phyloP scores from a whole-genome alignment of 768 basidiomycete species.

The Cyclocybe cylindracea region DNA sequence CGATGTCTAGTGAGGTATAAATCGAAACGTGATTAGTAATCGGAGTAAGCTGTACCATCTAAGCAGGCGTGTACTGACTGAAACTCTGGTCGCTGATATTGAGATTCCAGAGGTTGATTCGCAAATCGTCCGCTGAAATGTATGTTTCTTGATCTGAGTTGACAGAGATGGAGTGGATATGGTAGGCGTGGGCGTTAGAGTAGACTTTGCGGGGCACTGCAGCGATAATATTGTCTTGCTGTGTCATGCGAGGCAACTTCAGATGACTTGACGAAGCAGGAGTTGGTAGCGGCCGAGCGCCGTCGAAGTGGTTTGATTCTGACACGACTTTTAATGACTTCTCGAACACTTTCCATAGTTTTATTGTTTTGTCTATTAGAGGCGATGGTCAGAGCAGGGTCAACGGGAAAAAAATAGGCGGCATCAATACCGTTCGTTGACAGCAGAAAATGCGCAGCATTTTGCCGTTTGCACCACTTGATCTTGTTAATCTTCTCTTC shows the following conservation, averaged over 20 bases:
- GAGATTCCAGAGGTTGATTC: constrained; percentile 98
- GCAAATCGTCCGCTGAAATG: constrained; percentile 97
- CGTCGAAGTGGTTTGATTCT: constrained; percentile 92
- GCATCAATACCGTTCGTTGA: constrained; percentile 86
- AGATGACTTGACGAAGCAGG: constrained; percentile 62
- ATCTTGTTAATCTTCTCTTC: constrained; percentile 99
- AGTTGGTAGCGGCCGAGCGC: constrained; percentile 67
- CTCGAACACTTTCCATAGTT: constrained; percentile 99
- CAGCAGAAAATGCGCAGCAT: constrained; percentile 93
- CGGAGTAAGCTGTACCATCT: constrained; percentile 2
- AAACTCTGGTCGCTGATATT: constrained; percentile 99
- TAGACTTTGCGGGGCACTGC: constrained; percentile 99
- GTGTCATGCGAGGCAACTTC: constrained; percentile 86
- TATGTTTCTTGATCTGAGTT: constrained; percentile 99
- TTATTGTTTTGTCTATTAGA: constrained; percentile 94
- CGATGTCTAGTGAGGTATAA: constrained; percentile 71
- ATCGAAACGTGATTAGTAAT: constrained; percentile 13
- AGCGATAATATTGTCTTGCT: constrained; percentile 97
- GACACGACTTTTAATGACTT: constrained; percentile 94
- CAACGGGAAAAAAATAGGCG: constrained; percentile 10
- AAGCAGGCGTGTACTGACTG: constrained; percentile 62
- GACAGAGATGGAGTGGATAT: constrained; percentile 99
- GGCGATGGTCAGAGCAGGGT: constrained; percentile 8
- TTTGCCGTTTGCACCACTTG: constrained; percentile 99
- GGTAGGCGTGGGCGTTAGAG: constrained; percentile 98